Evolutionary conservation across 2,329 filamentous ascomycete genomes (phyloP), one percentile per base, ranked within the genome.

Genomic region (Hymenoscyphus albidus): DNA sequence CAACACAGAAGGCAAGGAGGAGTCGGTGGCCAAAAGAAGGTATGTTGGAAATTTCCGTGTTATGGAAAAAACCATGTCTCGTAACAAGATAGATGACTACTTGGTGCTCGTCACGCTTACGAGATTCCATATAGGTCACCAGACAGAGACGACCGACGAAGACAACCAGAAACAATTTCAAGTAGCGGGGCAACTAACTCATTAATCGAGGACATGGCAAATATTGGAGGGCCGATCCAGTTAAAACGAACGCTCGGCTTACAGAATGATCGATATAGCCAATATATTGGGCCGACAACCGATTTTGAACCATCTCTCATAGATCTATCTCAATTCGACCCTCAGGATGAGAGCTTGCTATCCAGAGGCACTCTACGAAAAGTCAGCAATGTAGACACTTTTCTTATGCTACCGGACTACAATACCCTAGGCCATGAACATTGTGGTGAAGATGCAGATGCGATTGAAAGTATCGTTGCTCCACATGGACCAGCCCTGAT

Each of bases 301-400:
- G 90, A 93, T 72, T 92, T 93, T 74, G 91, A 95, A 75, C 89
- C 90, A 16, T 88, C 88, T n/a, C 82, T 95, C 62, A 91, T 94
- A 77, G 90, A 91, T 71, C 82, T 94, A 27, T 93, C 90, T 27
- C 83, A 87, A 5, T 93, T 93, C 76, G 90, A 94, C 77, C 88
- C 88, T 38, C 88, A 90, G 74, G 90, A 93, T 79, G 91, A 94
- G 78, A 93, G 89, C 73, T 84, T 90, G 27, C 82, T 92, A 64
- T 85, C 89, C 48, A 81, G 86, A 70, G 87, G 86, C 38, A 87
- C 83, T 5, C 83, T 94, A 65, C 84, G 91, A 72, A 90, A 90
- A 76, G 91, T 94, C 70, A 90, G 89, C 78, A 86, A 90, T 65
- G 77, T 85, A 76, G 90, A 93, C 75, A 93, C 89, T 63, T 95